Base-by-base conservation (phyloP, 257 asterid genomes). In the Thymus mandschuricus region DNA sequence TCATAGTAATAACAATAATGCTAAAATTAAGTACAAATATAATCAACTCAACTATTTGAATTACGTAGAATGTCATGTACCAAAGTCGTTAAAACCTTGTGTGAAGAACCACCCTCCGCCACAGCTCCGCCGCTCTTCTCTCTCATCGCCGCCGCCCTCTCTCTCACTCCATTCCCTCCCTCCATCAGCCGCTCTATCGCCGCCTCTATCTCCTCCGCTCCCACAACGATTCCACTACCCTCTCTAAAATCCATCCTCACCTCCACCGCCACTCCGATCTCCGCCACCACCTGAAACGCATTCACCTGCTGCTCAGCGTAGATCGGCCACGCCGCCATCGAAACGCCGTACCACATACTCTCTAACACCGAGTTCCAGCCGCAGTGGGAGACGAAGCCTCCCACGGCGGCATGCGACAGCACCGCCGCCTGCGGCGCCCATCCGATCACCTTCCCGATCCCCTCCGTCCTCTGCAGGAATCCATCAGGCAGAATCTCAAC, bases 291-390 rank as follows among this genome's bases (percentile, higher is more conserved):
- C 35, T 52, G 52, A 49, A 83, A 80, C 0, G 87, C 81, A 67
- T 80, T 83, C 1, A 82, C 78, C 84, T 80, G 88, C 54, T 83
- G 88, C 76, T 83, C 85, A 0, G 85, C 83, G n/a, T 10, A 45
- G 55, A 83, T 8, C 0, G 88, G 85, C 79, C 79, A 83, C 1
- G 67, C 66, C 0, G 88, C 85, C 8, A 83, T 66, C 0, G 88
- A 83, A 4, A 83, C 85, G 2, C 79, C 81, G n/a, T 58, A 75
- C 78, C 78, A 81, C n/a, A 83, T 52, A 3, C 85, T 83, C 48
- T 83, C 85, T 8, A 81, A 29, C 0, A 45, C 62, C 28, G 85
- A 83, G 44, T 77, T 83, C 87, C 87, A 83, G 0, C 87, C 85
- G 8, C 87, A 83, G 30, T 83, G 87, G 1, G 85, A 83, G 4